These are phyloP conservation scores for Colletotrichum sidae DNA, from an alignment of 2,329 filamentous ascomycete species.

Conservation along the genomic window DNA sequence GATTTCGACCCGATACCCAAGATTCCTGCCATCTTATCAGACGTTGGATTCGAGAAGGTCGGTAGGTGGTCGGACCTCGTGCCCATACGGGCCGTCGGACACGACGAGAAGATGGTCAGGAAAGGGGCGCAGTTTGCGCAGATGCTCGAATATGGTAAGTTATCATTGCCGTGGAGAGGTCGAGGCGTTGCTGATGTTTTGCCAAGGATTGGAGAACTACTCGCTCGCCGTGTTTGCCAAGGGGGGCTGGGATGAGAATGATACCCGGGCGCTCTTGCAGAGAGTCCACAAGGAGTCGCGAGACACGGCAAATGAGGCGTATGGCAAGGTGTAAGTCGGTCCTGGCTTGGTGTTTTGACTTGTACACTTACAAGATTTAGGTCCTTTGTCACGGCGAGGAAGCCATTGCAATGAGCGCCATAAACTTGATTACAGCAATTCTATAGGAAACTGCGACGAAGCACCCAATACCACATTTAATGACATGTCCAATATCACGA, in stretches of 20 bases:
- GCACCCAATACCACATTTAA: background rate
- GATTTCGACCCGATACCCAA: slow-evolving; percentile 54
- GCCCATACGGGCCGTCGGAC: slow-evolving; percentile 53
- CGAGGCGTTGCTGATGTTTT: slow-evolving; percentile 25
- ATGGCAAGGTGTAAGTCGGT: slow-evolving; percentile 47
- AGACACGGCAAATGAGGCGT: slow-evolving; percentile 44
- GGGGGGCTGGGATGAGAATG: slow-evolving; percentile 47
- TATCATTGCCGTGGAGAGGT: background rate
- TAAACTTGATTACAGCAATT: background rate
- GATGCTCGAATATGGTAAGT: slow-evolving; percentile 52
- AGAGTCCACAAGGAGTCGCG: slow-evolving; percentile 47
- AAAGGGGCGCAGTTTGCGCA: slow-evolving; percentile 51
- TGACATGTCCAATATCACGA: no score
- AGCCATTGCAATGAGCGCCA: slow-evolving; percentile 25
- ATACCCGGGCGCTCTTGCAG: slow-evolving; percentile 45
- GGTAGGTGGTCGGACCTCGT: slow-evolving; percentile 55
- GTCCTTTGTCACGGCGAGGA: slow-evolving; percentile 36
- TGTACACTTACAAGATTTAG: background rate
- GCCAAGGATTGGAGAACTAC: slow-evolving; percentile 44
- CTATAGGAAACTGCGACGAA: background rate
- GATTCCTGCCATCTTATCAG: slow-evolving; percentile 48
- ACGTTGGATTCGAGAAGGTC: slow-evolving; percentile 54
- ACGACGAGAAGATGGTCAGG: slow-evolving; percentile 51
- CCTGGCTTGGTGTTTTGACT: background rate
- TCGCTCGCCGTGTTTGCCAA: slow-evolving; percentile 47